Evolutionary conservation across 1,284 basidiomycete species (phyloP), one percentile per base, ranked within the genome.

Genomic region (Boletus subluridellus): DNA sequence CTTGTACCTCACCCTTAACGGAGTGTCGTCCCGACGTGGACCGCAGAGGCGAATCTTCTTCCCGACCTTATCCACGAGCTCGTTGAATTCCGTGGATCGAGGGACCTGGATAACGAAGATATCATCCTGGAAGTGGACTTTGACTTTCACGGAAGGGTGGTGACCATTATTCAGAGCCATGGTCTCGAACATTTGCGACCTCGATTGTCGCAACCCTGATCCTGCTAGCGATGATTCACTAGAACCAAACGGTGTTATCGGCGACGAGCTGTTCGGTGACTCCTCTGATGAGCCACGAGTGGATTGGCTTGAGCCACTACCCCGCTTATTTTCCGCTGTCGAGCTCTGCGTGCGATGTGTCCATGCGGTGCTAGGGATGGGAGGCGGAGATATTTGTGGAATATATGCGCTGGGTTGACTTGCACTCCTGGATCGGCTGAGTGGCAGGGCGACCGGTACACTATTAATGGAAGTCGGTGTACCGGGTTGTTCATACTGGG

Each of bases 81-180:
- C 90, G 57, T 78, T 78, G 72, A 89, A 96, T 67, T 90, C 83
- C 24, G 90, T 91, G 58, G 80, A 75, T 42, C 87, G 80, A 39
- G 92, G 82, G 12, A 96, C 91, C 71, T 94, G 92, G 60, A 98
- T 92, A 61, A 95, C 89, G 71, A 95, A 97, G 54, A 94, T 87
- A 70, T 97, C 95, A 65, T 94, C 88, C 66, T 89, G 84, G 78
- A 88, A 94, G 73, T 89, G 87, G 55, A 96, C 91, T 74, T 94
- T 94, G 68, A 95, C 86, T 73, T 92, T 90, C 42, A 94, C 86
- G 28, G 84, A 83, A 37, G 73, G 71, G 14, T 62, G 57, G 45
- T 67, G 66, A 26, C 65, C 65, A 26, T 67, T 67, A 26, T 66
- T 69, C 45, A 70, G 58, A 42, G 69, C 68, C 65, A 78, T 59